These are phyloP conservation scores for Hyaloscypha variabilis DNA, from an alignment of 495 filamentous ascomycete species.

Conservation along the genomic window DNA sequence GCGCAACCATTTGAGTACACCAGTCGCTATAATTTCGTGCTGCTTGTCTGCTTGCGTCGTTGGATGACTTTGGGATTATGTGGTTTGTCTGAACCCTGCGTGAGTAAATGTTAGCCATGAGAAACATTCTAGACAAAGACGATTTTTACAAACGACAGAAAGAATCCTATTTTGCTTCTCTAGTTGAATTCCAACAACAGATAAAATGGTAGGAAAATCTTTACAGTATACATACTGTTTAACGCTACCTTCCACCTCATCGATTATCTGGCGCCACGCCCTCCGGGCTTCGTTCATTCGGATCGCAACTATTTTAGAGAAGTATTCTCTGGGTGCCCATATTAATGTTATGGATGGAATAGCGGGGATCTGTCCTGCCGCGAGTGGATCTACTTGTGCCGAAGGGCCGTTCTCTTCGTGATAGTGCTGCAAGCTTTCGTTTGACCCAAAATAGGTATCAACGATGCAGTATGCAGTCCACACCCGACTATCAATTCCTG, in stretches of 20 bases:
- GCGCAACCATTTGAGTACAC: not conserved
- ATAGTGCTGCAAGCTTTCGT: constrained; percentile 6
- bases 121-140: not conserved
- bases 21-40: not conserved
- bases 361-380: not conserved
- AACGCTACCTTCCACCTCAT: not conserved
- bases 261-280: not conserved
- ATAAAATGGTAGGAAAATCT: not conserved
- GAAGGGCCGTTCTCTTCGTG: not conserved
- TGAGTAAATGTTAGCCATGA: not conserved
- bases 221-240: constrained; percentile 1
- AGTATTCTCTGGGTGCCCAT: not conserved
- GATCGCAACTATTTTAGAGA: not conserved
- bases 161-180: not conserved
- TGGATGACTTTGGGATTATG: not conserved
- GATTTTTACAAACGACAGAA: not conserved
- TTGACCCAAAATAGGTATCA: constrained; percentile 14
- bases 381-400: not conserved
- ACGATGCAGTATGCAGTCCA: constrained; percentile 15
- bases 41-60: constrained; percentile 1
- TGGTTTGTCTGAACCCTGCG: not conserved
- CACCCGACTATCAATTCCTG: constrained; percentile 15
- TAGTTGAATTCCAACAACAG: not conserved
- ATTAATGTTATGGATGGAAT: not conserved
- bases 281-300: not conserved